Evolutionary conservation across 2,329 filamentous ascomycete genomes (phyloP), one percentile per base, ranked within the genome.

Genomic region (Lachnellula suecica): DNA sequence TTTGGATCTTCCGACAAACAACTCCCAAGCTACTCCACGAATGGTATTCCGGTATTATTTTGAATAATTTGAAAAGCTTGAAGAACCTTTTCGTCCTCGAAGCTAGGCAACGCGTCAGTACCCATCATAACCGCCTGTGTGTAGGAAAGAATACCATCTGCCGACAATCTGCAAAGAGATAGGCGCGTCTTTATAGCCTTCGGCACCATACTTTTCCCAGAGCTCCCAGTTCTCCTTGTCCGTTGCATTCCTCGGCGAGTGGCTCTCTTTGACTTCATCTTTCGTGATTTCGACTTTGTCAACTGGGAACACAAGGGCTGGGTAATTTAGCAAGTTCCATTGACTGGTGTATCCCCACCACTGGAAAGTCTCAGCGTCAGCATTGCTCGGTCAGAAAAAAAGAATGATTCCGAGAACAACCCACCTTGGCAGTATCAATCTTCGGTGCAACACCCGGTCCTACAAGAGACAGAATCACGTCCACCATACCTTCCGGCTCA

Each of bases 261-360:
- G 72, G 5, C 60, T 58, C 51, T 51, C 61, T 49, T 50, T 54
- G 23, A 38, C 63, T 47, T 2, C 59, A 53, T 56, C 57, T 56
- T 69, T 66, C 31, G 47, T 53, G 6, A 63, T 49, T 58, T 68
- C 58, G 29, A 71, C 61, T 47, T 63, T 66, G 17, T 68, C 70
- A 2, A 79, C 81, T 0, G 85, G 85, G 62, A 89, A 86, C 0
- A 83, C 75, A 2, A 79, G 66, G 9, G 75, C 78, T 0, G 85
- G 82, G 65, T 87, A 87, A 65, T 89, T 84, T 1, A 89, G 74
- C 38, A 88, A 61, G 63, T 89, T 89, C 83, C 84, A 89, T 55
- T 84, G 78, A 0, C 77, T 71, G 0, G 83, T 87, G 59, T 89
- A 89, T 1, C 77, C 78, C 83, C 84, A 89, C 72, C 64, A 86